phyloP scores from a whole-genome alignment of 441 rosid genomes.

The Isatis lusitanica region DNA sequence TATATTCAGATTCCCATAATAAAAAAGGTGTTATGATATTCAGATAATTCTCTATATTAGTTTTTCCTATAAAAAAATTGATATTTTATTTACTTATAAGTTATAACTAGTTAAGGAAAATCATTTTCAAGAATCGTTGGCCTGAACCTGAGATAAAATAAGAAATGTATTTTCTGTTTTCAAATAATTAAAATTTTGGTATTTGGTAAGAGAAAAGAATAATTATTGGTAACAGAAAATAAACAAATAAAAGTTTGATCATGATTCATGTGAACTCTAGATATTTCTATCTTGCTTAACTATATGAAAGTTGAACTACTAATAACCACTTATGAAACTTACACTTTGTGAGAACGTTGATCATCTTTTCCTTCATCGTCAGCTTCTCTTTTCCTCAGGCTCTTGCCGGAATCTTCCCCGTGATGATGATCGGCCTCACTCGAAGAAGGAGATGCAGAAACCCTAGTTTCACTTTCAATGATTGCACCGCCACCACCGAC shows the following conservation, averaged over 20 bases:
- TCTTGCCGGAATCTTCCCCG: conserved; percentile 45
- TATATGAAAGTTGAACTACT: not conserved
- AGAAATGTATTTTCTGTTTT: not conserved
- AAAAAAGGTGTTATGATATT: conserved; percentile 7
- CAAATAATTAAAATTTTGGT: not conserved
- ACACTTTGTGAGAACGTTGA: conserved; percentile 54
- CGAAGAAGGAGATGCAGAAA: conserved; percentile 50
- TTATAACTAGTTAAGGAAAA: not conserved
- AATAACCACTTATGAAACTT: conserved; percentile 36
- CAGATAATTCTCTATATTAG: not conserved
- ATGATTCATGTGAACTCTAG: conserved; percentile 15
- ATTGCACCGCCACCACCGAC: conserved; percentile 28
- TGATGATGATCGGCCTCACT: conserved; percentile 45
- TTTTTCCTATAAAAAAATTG: not conserved
- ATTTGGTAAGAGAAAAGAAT: not conserved
- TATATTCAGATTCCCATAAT: not conserved
- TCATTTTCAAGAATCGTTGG: not conserved
- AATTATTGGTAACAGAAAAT: not conserved
- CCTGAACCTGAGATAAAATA: not conserved
- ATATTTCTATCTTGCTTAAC: not conserved
- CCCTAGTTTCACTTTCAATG: conserved; percentile 39
- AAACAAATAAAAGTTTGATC: not conserved
- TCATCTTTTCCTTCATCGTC: conserved; percentile 37
- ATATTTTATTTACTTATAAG: not conserved
- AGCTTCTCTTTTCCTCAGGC: conserved; percentile 35